Evolutionary conservation across 768 basidiomycete species (phyloP), one percentile per base, ranked within the genome.

Genomic region (Podaxis sp.): DNA sequence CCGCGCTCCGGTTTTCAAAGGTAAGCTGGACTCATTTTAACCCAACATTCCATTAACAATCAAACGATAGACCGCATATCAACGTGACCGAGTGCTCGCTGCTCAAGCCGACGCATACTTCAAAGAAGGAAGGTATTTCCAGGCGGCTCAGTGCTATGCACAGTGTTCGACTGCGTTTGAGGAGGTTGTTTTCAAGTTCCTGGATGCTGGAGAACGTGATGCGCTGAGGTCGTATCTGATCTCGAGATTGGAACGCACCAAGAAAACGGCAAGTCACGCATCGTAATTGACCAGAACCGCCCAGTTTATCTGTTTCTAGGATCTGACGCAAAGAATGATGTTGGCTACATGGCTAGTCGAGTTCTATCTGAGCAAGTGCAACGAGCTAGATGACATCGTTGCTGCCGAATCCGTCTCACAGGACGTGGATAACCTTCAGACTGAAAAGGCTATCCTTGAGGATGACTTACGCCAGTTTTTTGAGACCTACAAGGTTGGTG

Each of bases 281-380:
- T 33, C 49, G 47, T 40, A 41, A 36, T 52, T 55, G 51, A 2
- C 29, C 38, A 2, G 40, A 29, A 19, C 24, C 33, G 63, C 25
- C 57, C 22, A 9, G 15, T 36, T 61, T 11, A 55, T 12, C 22
- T 3, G 36, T 43, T 17, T 59, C 24, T 57, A 98, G 96, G 94
- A 97, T 68, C 67, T 91, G 41, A 95, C 94, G 0, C 96, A 98
- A 72, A 84, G 97, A 43, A 95, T 95, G 90, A 94, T 98, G 88
- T 78, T 99, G 19, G 96, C 97, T 17, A 98, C 95, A 0, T 99
- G 97, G 97, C 86, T 99, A 12, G 90, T 97, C 33, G 97, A 99
- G 74, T 94, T 98, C 66, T 98, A 95, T 71, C 85, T 99, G 15
- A 91, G 91, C 75, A 98, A 97, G 78, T 94, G 93, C 73, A 96